Evolutionary conservation across 768 basidiomycete genomes (phyloP).

Genomic region (Ephemerocybe angulata): DNA sequence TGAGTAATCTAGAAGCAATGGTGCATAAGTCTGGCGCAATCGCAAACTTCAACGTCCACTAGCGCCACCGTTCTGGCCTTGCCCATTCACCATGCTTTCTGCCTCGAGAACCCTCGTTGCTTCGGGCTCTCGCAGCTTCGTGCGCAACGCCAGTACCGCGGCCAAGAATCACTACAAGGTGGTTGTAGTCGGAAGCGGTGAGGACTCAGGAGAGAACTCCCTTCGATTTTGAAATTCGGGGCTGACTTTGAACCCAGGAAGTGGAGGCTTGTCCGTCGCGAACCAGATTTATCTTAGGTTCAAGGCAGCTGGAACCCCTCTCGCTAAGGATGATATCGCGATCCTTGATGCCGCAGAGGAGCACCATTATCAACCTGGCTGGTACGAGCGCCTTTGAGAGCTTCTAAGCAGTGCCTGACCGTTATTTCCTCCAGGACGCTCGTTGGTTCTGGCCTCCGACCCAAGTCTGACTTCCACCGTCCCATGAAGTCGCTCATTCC

Average conservation of each 20-base stretch:
- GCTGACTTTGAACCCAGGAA: conserved; percentile 49
- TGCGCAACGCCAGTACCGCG: conserved; percentile 34
- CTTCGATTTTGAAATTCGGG: neutral
- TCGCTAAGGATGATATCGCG: conserved; percentile 75
- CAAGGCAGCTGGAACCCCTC: conserved; percentile 58
- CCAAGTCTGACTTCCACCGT: conserved; percentile 65
- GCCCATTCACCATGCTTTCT: neutral
- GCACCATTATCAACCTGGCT: conserved; percentile 95
- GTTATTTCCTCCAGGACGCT: conserved; percentile 61
- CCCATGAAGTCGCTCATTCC: conserved; percentile 73
- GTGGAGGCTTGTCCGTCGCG: conserved; percentile 77
- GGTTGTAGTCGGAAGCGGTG: conserved; percentile 85
- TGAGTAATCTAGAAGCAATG: neutral
- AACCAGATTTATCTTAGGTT: conserved; percentile 87
- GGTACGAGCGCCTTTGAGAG: conserved; percentile 52
- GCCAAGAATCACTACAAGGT: conserved; percentile 69
- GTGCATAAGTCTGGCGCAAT: neutral
- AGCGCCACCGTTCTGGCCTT: neutral
- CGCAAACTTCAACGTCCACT: neutral
- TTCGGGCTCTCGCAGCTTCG: neutral
- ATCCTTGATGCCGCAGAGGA: conserved; percentile 78
- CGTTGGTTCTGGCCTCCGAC: conserved; percentile 80
- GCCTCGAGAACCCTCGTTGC: neutral
- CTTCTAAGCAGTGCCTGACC: neutral
- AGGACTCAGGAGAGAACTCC: conserved; percentile 26